Evolutionary conservation across 345 rosid species (phyloP).

Genomic region (Bruguiera sexangula): DNA sequence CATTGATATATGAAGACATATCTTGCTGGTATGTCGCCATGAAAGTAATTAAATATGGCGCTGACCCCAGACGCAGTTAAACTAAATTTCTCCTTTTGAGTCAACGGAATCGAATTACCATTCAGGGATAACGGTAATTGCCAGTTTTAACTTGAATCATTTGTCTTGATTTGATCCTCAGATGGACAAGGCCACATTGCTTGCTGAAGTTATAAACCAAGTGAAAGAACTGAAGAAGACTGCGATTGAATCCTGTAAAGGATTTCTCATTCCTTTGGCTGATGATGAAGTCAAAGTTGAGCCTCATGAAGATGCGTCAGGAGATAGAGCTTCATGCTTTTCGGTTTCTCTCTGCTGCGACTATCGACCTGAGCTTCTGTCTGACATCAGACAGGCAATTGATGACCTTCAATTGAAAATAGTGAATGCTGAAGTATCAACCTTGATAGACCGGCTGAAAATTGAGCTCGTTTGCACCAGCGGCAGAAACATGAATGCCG

Average conservation of each 20-base stretch:
- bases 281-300: conserved; percentile 53
- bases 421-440: conserved; percentile 47
- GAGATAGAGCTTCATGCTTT: conserved; percentile 28
- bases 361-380: conserved; percentile 47
- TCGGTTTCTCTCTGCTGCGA: conserved; percentile 57
- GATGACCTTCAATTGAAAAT: conserved; percentile 43
- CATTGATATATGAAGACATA: conserved; percentile 20
- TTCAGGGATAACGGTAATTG: not conserved
- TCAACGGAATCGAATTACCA: not conserved
- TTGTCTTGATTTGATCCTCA: conserved; percentile 9
- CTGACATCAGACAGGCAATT: conserved; percentile 47
- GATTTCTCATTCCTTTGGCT: conserved; percentile 50
- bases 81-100: not conserved
- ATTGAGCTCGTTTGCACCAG: conserved; percentile 38
- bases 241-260: conserved; percentile 43
- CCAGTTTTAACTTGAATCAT: conserved; percentile 1
- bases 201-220: conserved; percentile 53
- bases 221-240: conserved; percentile 49
- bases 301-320: conserved; percentile 8
- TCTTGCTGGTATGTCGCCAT: conserved; percentile 26
- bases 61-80: not conserved
- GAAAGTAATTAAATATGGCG: not conserved
- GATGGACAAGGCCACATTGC: conserved; percentile 82
- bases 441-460: conserved; percentile 48
- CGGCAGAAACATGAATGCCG: conserved; percentile 16